Evolutionary conservation across 495 filamentous ascomycete genomes (phyloP).

Genomic region (Tuber borchii): DNA sequence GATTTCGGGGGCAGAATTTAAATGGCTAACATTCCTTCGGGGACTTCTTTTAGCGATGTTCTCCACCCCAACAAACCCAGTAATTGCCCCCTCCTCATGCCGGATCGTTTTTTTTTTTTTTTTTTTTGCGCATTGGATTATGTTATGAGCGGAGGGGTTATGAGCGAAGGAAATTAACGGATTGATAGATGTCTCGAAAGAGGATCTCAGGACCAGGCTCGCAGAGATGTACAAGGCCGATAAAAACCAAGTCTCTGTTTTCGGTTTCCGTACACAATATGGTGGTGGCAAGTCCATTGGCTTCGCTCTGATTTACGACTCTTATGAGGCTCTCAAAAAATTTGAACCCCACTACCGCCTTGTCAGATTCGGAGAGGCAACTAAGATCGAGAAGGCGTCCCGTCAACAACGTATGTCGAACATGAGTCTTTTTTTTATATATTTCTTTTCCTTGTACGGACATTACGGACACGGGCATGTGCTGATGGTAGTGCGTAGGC

Average conservation of each 20-base stretch:
- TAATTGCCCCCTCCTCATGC: slow-evolving; percentile 1
- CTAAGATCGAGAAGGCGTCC: slow-evolving; percentile 90
- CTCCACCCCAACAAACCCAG: slow-evolving; percentile 94
- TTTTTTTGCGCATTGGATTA: background rate
- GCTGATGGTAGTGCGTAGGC: slow-evolving; percentile 55
- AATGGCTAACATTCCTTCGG: slow-evolving; percentile 20
- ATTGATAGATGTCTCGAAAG: slow-evolving; percentile 75
- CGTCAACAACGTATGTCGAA: slow-evolving; percentile 92
- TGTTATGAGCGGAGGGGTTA: background rate
- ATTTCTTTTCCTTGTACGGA: background rate
- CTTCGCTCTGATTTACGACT: slow-evolving; percentile 98
- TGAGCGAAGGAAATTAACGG: slow-evolving; percentile 5
- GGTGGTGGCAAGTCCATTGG: slow-evolving; percentile 99
- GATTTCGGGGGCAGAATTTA: background rate
- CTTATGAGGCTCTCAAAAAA: slow-evolving; percentile 94
- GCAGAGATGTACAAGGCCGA: slow-evolving; percentile 91
- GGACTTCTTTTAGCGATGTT: slow-evolving; percentile 65
- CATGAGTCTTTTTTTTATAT: background rate
- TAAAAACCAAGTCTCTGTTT: slow-evolving; percentile 94
- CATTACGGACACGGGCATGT: slow-evolving; percentile 42
- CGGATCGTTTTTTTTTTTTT: background rate
- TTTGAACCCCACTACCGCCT: slow-evolving; percentile 98
- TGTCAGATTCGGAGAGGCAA: slow-evolving; percentile 79
- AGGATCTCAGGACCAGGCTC: slow-evolving; percentile 92
- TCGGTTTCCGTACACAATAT: slow-evolving; percentile 96